Conservation (phyloP, 2,329 filamentous ascomycete genomes). For the Fusarium nisikadoi region DNA sequence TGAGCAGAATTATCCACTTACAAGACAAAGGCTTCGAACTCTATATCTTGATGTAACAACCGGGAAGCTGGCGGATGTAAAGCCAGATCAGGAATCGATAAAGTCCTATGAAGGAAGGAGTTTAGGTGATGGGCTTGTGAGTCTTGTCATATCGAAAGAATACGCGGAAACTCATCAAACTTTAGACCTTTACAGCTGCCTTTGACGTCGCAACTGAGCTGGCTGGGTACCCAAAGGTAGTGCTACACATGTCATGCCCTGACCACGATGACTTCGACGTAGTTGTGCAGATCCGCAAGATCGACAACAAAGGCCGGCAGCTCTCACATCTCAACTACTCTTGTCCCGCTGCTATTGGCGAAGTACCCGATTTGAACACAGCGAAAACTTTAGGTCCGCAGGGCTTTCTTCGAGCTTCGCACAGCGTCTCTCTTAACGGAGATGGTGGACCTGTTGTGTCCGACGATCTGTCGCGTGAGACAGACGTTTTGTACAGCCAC, state of each 20-base stretch:
- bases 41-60: neutral
- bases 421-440: fast-evolving
- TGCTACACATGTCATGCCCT: constrained; percentile 17
- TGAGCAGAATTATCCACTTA: neutral
- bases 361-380: neutral
- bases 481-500: neutral
- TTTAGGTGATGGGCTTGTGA: neutral
- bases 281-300: constrained; percentile 47
- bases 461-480: neutral
- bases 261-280: constrained; percentile 57
- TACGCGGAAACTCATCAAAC: too few relatives aligned
- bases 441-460: neutral
- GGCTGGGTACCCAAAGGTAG: neutral
- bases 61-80: fast-evolving
- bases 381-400: neutral
- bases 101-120: neutral
- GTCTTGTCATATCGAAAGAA: neutral
- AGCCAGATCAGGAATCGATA: neutral
- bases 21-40: neutral
- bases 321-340: neutral
- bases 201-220: neutral
- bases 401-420: neutral
- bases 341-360: neutral
- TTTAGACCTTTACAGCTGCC: neutral
- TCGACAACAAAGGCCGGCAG: neutral